Conservation (phyloP, 2,329 filamentous ascomycete species). For the Colletotrichum higginsianum region DNA sequence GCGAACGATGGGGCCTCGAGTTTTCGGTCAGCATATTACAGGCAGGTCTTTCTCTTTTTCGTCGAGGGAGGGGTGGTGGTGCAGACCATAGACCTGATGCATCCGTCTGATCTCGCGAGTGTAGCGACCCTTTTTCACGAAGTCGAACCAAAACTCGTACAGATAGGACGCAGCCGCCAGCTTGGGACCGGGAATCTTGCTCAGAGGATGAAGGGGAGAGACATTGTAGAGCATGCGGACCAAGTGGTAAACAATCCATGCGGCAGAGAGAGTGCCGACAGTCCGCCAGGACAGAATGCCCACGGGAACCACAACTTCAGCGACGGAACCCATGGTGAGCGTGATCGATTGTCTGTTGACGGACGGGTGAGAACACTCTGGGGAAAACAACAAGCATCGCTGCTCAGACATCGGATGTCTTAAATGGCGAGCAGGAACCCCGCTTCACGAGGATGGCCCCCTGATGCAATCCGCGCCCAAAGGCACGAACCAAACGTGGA, state of each 20-base stretch:
- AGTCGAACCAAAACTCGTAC: constrained; percentile 46
- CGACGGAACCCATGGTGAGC: background rate
- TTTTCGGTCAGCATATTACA: constrained; percentile 38
- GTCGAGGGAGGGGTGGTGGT: no score
- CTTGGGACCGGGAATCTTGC: constrained; percentile 45
- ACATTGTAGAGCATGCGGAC: constrained; percentile 48
- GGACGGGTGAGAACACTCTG: no score
- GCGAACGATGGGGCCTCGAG: constrained; percentile 52
- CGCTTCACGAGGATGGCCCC: background rate
- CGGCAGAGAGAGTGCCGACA: background rate
- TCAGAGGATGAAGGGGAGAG: constrained; percentile 48
- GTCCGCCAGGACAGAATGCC: background rate
- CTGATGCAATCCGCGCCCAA: background rate
- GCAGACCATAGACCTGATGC: constrained; percentile 49
- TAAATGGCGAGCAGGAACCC: background rate
- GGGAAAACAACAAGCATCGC: no score
- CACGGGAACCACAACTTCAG: background rate
- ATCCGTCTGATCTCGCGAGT: constrained; percentile 44
- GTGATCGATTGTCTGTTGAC: fast-evolving
- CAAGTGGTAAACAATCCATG: background rate
- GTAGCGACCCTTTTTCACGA: constrained; percentile 43
- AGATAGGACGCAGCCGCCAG: constrained; percentile 39
- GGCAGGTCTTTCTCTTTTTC: background rate
- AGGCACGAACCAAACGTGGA: background rate
- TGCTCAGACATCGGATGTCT: background rate